phyloP scores from a whole-genome alignment of 116 monocot species.

The Posidonia oceanica region DNA sequence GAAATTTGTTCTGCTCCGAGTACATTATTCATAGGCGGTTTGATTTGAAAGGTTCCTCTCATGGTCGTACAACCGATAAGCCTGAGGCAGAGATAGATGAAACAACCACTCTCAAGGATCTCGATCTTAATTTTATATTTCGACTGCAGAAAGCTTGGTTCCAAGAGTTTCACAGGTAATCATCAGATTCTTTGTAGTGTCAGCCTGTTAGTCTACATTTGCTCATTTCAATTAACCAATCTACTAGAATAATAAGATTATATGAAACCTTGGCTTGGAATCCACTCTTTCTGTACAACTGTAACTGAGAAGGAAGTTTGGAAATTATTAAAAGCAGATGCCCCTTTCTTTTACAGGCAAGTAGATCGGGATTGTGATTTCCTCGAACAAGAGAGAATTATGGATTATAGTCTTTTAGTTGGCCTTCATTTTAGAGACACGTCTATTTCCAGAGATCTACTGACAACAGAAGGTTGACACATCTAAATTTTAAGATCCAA shows the following conservation, averaged over 20 bases:
- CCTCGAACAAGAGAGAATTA: slow-evolving; percentile 91
- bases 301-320: too few species aligned
- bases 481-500: background rate
- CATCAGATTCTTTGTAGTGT: slow-evolving; percentile 47
- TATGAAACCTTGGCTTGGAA: too few species aligned
- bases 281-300: too few species aligned
- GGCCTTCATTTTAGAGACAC: slow-evolving; percentile 65
- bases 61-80: slow-evolving; percentile 79
- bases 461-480: background rate
- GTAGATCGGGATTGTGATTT: slow-evolving; percentile 73
- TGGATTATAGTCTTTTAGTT: slow-evolving; percentile 93
- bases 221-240: too few species aligned
- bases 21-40: slow-evolving; percentile 80
- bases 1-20: slow-evolving; percentile 85
- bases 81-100: slow-evolving; percentile 74
- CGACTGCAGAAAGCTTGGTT: slow-evolving; percentile 72
- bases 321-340: slow-evolving; percentile 36
- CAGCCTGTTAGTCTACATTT: slow-evolving; percentile 37
- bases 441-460: slow-evolving; percentile 15
- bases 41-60: slow-evolving; percentile 93
- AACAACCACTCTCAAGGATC: slow-evolving; percentile 81
- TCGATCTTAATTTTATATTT: slow-evolving; percentile 94
- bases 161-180: slow-evolving; percentile 73
- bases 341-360: slow-evolving; percentile 33
- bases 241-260: too few species aligned